Percentiles rank a stretch among this genome's conserved stretches.
These are phyloP conservation scores for Conringia planisiliqua DNA, from an alignment of 345 rosid genomes.

Conservation along the genomic window DNA sequence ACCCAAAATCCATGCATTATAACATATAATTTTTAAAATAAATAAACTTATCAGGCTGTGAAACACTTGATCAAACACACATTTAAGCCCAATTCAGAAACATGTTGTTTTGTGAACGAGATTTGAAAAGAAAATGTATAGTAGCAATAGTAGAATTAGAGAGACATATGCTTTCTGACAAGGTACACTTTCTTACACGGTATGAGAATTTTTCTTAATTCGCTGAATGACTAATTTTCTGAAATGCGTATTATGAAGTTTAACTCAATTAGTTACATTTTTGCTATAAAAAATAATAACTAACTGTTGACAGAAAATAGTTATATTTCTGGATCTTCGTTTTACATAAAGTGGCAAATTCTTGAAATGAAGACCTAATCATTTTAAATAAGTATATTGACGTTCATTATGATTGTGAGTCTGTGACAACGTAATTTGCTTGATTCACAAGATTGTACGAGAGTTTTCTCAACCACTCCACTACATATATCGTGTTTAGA, in stretches of 20 bases:
- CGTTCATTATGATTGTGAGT: not conserved
- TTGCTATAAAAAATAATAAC: too few species aligned
- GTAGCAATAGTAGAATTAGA: not conserved
- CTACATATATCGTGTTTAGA: slow-evolving; percentile 16
- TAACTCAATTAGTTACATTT: not conserved
- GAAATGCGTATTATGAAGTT: not conserved
- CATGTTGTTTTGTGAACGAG: not conserved
- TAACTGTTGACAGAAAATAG: not conserved
- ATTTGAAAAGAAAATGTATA: not conserved
- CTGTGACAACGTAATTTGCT: slow-evolving; percentile 21
- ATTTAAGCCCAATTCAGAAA: not conserved
- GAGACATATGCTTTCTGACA: not conserved
- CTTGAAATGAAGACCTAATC: not conserved
- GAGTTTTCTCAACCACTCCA: slow-evolving; percentile 29
- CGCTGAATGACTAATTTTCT: not conserved
- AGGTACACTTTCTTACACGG: not conserved
- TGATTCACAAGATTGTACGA: slow-evolving; percentile 25
- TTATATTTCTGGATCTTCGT: not conserved
- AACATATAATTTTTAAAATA: not conserved
- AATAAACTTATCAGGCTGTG: not conserved
- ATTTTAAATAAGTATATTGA: not conserved
- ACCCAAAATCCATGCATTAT: slow-evolving; percentile 18
- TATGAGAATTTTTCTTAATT: not conserved
- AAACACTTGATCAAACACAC: not conserved
- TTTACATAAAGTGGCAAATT: not conserved